These are phyloP conservation scores for Spencermartinsiella ligniputridi DNA, from an alignment of 1,139 yeast genomes.

Conservation along the genomic window DNA sequence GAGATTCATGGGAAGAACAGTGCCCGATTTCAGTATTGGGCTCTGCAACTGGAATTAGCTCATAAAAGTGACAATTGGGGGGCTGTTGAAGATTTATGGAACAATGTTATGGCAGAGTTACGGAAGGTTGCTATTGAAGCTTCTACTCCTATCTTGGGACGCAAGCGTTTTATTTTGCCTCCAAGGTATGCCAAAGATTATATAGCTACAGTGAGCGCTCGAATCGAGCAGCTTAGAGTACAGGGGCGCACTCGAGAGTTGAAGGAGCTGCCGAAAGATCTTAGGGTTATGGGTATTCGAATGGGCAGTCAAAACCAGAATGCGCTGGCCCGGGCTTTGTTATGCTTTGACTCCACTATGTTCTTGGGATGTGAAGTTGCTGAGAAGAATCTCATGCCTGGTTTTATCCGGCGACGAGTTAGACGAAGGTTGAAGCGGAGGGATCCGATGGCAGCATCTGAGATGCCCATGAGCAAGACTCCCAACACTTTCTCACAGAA, in stretches of 20 bases:
- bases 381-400: neutral
- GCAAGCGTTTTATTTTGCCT: conserved; percentile 9
- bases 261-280: neutral
- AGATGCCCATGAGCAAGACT: neutral
- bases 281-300: neutral
- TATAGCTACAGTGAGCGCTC: conserved; percentile 27
- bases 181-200: conserved; percentile 18
- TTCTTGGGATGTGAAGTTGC: neutral
- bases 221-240: neutral
- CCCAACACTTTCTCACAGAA: neutral
- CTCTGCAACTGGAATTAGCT: conserved; percentile 12
- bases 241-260: neutral
- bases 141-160: neutral
- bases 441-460: neutral
- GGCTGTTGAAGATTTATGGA: conserved; percentile 14
- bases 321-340: neutral
- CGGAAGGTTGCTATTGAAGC: neutral
- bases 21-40: conserved; percentile 8
- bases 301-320: neutral
- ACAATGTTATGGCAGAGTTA: conserved; percentile 10
- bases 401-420: neutral
- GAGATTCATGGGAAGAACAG: conserved; percentile 7
- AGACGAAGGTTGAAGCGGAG: neutral
- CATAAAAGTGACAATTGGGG: conserved; percentile 15
- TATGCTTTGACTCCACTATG: neutral